Conservation (phyloP, 331 rosid species). For the Stylosanthes scabra region DNA sequence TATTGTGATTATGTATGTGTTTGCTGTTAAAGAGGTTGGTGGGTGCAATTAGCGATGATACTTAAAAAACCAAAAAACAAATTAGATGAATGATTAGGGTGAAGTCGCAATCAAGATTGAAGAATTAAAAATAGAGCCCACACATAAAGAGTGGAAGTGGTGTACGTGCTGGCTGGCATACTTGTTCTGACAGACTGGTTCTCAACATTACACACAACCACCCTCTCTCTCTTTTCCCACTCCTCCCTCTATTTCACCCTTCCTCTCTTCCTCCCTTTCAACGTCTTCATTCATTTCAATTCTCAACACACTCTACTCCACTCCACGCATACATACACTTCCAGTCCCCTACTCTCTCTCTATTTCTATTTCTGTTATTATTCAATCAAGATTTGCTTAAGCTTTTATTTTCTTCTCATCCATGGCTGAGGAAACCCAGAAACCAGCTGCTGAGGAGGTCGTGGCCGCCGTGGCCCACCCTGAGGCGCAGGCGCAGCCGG, state of each 20-base stretch:
- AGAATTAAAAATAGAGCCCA: slow-evolving; percentile 24
- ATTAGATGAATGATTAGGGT: neutral
- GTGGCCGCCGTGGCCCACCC: neutral
- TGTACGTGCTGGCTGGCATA: slow-evolving; percentile 41
- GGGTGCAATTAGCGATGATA: too few relatives aligned
- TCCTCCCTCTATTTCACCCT: neutral
- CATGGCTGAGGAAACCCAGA: slow-evolving; percentile 55
- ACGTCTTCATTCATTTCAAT: neutral
- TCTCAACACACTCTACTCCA: neutral
- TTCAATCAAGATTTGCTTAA: neutral
- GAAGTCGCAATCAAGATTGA: neutral
- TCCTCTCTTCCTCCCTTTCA: neutral
- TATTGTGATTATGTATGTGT: too few relatives aligned
- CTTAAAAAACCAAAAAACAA: neutral
- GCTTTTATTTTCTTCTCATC: neutral
- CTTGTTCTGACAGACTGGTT: slow-evolving; percentile 56
- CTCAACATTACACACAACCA: slow-evolving; percentile 17
- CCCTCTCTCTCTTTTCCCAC: neutral
- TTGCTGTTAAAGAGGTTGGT: too few relatives aligned
- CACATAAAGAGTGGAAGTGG: slow-evolving; percentile 23
- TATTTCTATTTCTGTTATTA: neutral
- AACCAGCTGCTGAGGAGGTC: slow-evolving; percentile 24
- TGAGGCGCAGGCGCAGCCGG: too few relatives aligned
- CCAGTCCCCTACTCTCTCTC: too few relatives aligned
- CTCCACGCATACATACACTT: too few relatives aligned